These are phyloP conservation scores for Annulohypoxylon stygium DNA, from an alignment of 495 filamentous ascomycete species.

Conservation along the genomic window DNA sequence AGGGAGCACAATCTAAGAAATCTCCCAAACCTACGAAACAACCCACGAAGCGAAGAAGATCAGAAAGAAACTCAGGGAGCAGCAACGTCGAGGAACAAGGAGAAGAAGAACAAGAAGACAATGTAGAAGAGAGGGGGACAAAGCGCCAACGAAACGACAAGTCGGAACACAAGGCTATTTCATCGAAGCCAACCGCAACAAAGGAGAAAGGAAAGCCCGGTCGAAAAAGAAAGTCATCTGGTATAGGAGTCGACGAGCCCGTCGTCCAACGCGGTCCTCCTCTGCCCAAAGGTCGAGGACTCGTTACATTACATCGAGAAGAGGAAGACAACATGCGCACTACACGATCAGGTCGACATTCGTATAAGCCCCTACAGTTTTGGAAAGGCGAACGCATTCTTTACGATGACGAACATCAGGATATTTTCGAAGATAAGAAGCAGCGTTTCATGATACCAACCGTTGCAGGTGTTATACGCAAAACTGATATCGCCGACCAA, in stretches of 20 bases:
- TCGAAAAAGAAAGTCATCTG: constrained; percentile 58
- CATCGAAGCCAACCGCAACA: constrained; percentile 41
- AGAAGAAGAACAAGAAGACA: constrained; percentile 36
- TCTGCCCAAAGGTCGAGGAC: constrained; percentile 69
- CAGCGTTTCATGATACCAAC: constrained; percentile 68
- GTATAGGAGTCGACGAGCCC: constrained; percentile 55
- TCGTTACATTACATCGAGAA: constrained; percentile 79
- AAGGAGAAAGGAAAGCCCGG: constrained; percentile 51
- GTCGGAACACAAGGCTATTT: constrained; percentile 29
- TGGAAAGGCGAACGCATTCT: constrained; percentile 88
- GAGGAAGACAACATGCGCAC: constrained; percentile 61
- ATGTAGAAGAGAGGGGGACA: constrained; percentile 42
- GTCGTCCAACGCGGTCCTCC: constrained; percentile 64
- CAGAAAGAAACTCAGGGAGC: constrained; percentile 28
- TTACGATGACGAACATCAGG: constrained; percentile 70
- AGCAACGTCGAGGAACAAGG: constrained; percentile 36
- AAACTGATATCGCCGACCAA: constrained; percentile 65
- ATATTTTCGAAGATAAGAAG: constrained; percentile 56
- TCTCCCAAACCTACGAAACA: constrained; percentile 38
- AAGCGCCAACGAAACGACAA: constrained; percentile 45
- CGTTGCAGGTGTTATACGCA: constrained; percentile 81
- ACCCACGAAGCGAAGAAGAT: constrained; percentile 45
- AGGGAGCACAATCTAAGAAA: constrained; percentile 32
- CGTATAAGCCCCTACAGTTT: constrained; percentile 81
- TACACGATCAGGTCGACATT: constrained; percentile 67